Evolutionary conservation across 1,284 basidiomycete species (phyloP).

Genomic region (Apiotrichum porosum): DNA sequence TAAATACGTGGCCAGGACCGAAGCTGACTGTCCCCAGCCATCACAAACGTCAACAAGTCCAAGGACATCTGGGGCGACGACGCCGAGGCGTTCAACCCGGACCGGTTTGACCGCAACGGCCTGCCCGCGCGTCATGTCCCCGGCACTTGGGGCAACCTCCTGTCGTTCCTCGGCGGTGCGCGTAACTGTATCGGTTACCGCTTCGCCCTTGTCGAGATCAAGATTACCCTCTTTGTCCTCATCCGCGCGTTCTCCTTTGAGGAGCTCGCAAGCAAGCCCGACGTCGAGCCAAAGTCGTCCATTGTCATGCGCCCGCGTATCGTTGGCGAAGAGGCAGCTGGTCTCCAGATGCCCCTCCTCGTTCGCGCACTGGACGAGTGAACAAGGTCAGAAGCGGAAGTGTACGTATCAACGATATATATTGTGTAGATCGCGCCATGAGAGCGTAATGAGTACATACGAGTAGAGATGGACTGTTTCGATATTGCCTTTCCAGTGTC

Average conservation of each 20-base stretch:
- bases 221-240: slow-evolving; percentile 58
- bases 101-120: slow-evolving; percentile 20
- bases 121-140: slow-evolving; percentile 51
- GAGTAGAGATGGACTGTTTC: too few species aligned
- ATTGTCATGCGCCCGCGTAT: slow-evolving; percentile 46
- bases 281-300: slow-evolving; percentile 30
- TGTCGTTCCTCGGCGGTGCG: slow-evolving; percentile 64
- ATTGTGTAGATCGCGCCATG: too few species aligned
- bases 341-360: slow-evolving; percentile 45
- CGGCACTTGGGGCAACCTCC: slow-evolving; percentile 60
- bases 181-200: slow-evolving; percentile 67
- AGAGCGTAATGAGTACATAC: too few species aligned
- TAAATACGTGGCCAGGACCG: too few species aligned
- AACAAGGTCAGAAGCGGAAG: too few species aligned
- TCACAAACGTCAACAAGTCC: slow-evolving; percentile 59
- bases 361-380: slow-evolving; percentile 14
- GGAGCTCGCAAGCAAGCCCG: slow-evolving; percentile 45
- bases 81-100: slow-evolving; percentile 57
- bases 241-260: slow-evolving; percentile 58
- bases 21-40: too few species aligned
- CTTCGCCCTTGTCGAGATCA: slow-evolving; percentile 65
- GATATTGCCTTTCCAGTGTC: too few species aligned
- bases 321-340: slow-evolving; percentile 37
- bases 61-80: slow-evolving; percentile 63
- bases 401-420: too few species aligned